phyloP scores from a whole-genome alignment of 176 grass and related monocot species.

The Saccharum spontaneum region DNA sequence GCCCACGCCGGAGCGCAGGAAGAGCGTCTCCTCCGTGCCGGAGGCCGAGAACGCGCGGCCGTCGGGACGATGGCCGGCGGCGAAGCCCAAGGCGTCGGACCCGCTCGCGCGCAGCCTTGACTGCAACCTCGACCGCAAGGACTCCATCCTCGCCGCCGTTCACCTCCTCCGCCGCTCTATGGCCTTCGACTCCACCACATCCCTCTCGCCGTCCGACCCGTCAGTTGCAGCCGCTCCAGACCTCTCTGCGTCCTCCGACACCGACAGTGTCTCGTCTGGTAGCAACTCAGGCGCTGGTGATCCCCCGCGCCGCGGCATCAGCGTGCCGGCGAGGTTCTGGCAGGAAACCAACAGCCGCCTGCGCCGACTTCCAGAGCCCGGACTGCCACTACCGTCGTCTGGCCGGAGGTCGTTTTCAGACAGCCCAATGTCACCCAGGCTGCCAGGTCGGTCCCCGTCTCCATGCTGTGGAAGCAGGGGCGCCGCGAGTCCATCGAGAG shows the following conservation, averaged over 20 bases:
- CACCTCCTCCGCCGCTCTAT: slow-evolving; percentile 79
- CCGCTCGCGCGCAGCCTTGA: slow-evolving; percentile 85
- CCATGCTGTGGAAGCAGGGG: slow-evolving; percentile 59
- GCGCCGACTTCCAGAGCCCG: slow-evolving; percentile 65
- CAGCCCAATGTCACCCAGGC: slow-evolving; percentile 56
- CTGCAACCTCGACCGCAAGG: slow-evolving; percentile 74
- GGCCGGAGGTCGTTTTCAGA: slow-evolving; percentile 57
- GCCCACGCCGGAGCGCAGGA: slow-evolving; percentile 72
- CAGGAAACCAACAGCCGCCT: slow-evolving; percentile 86
- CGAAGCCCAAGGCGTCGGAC: slow-evolving; percentile 59
- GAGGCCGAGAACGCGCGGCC: slow-evolving; percentile 71
- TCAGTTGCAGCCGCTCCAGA: slow-evolving; percentile 53
- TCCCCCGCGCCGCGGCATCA: slow-evolving; percentile 67
- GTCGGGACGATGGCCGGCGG: slow-evolving; percentile 65
- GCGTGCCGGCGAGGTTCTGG: slow-evolving; percentile 91
- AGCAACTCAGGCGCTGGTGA: slow-evolving; percentile 84
- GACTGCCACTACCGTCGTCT: slow-evolving; percentile 39
- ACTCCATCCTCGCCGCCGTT: slow-evolving; percentile 83
- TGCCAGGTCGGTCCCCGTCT: slow-evolving; percentile 48
- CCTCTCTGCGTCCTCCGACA: slow-evolving; percentile 81
- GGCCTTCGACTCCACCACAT: slow-evolving; percentile 61
- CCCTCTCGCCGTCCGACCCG: slow-evolving; percentile 42
- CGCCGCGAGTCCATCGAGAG: slow-evolving; percentile 53
- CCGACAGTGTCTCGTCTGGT: slow-evolving; percentile 85
- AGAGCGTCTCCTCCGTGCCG: slow-evolving; percentile 51